Base-by-base conservation (phyloP, 352 stramenopile genomes). In the Phytophthora sansomeana region DNA sequence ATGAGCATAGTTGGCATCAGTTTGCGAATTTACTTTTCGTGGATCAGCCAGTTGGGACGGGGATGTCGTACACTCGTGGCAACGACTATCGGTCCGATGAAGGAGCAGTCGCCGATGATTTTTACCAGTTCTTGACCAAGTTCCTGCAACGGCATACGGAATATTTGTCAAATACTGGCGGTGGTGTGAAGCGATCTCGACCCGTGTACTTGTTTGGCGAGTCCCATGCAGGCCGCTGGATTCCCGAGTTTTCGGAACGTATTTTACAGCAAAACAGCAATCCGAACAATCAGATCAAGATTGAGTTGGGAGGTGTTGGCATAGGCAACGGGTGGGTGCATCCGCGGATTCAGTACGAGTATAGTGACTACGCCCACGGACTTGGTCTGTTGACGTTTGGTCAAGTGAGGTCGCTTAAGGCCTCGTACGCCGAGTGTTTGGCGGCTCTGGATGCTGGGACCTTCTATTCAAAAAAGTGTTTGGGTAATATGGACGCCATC, bases 301-400 rank as follows among this genome's bases (percentile, higher is more conserved):
- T 98, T 41, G 78, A 78, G 38, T 63, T 98, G 5, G 76, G 73
- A 38, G 97, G 97, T 58, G 81, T 96, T n/a, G 96, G 95, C 5
- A 98, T 99, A 80, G 97, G 97, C 32, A 99, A 99, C 75, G 95
- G 95, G 17, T 99, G 97, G 97, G 89, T 98, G 13, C 95, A 99
- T 66, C 97, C 97, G 28, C 69, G 79, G 10, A 88, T 98, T 75
- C 96, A 99, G 81, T 99, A 99, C 75, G 89, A 98, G 56, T 98
- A 97, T 59, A 96, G 92, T 43, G 91, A 97, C 63, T 98, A 89
- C 54, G 93, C 96, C 0, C 97, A 98, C 57, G 96, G 93, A 8
- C 74, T 97, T 21, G 96, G 96, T 0, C 61, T 99, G 14, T 85
- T 99, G 52, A 93, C 83, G 19, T 88, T 88, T 46, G 87, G 83